Base-by-base conservation (phyloP, 257 asterid species). In the Nemophila menziesii region DNA sequence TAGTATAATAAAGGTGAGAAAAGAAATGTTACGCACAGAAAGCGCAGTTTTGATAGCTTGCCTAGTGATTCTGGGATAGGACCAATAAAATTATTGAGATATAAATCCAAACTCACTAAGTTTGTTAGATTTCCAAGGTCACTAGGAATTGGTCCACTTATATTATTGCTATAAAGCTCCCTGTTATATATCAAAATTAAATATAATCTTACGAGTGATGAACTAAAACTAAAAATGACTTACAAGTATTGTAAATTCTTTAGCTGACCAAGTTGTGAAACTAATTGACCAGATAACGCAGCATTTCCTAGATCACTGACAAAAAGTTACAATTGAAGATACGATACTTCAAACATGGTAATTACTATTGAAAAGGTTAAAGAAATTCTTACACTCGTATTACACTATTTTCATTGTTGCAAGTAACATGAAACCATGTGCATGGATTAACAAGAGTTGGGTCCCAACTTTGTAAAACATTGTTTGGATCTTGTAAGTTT, bases 361-460 rank as follows among this genome's bases (percentile, higher is more conserved):
- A 29, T 29, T 29, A 29, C 12, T 5, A 52, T 20, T 44, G 22
- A 51, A 49, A 9, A 16, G 27, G 2, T n/a, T 27, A 24, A 46
- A 20, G 20, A 24, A 44, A 57, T 57, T 39, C 94, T 71, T 72
- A 89, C 98, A 89, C 98, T 79, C 98, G 59, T 54, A 89, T 85
- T 26, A 89, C 98, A 56, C 94, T 85, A 78, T 89, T 89, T 52
- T 85, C 98, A 38, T 81, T 85, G 79, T 89, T 81, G 78, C 98
- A 89, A 38, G 98, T 89, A 47, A 89, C 98, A 60, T 89, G 98
- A 64, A 89, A 89, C 98, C 98, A 89, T 59, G 98, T 85, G 58
- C 98, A 89, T 10, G 98, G 98, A 55, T 89, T 89, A 71, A 89
- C 98, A 56, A 89, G 94, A 39, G 98, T 85, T 15, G 98, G 96